phyloP scores from a whole-genome alignment of 306 rosid species.

The Cucumis sativus region Cucumber_9930_V3 NC_026659.2:24923001-24923500 shows the following conservation, averaged over 20 bases:
- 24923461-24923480: slow-evolving; percentile 70
- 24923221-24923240: neutral
- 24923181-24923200: neutral
- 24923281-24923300: no score
- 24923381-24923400: no score
- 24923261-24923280: slow-evolving; percentile 52
- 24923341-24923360: no score
- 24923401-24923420: no score
- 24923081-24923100: slow-evolving; percentile 11
- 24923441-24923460: slow-evolving; percentile 62
- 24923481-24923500: slow-evolving; percentile 38
- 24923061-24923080: slow-evolving; percentile 51
- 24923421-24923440: slow-evolving; percentile 22
- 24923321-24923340: no score
- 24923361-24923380: no score
- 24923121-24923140: neutral
- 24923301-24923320: no score
- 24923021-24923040: slow-evolving; percentile 61
- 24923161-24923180: neutral
- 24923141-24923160: neutral
- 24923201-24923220: neutral
- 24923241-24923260: neutral
- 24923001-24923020: slow-evolving; percentile 76
- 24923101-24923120: neutral
- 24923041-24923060: slow-evolving; percentile 70